Percentiles rank a stretch among this genome's conserved stretches.
phyloP scores from a whole-genome alignment of 2,329 filamentous ascomycete genomes.

The Sclerotinia borealis region DNA sequence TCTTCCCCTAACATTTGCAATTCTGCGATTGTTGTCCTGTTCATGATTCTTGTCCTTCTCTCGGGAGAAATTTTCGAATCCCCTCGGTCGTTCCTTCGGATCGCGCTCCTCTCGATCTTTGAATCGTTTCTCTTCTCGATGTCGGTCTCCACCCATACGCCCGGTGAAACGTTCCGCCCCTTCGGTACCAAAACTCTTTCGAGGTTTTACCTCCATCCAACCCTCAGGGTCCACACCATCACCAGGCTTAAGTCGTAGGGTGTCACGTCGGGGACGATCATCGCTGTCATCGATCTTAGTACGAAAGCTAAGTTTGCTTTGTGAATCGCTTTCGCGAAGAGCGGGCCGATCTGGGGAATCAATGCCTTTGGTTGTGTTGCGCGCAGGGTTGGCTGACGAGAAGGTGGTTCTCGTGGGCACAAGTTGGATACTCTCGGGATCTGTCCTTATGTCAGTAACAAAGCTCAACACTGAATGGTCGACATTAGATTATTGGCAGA shows the following conservation, averaged over 20 bases:
- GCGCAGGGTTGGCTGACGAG: slow-evolving; percentile 62
- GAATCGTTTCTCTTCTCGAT: slow-evolving; percentile 36
- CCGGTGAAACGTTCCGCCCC: slow-evolving; percentile 66
- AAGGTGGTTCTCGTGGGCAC: slow-evolving; percentile 80
- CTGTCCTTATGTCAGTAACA: slow-evolving; percentile 35
- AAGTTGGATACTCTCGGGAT: slow-evolving; percentile 75
- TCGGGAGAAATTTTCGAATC: slow-evolving; percentile 45
- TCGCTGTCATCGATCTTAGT: slow-evolving; percentile 46
- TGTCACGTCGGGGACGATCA: slow-evolving; percentile 42
- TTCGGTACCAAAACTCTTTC: slow-evolving; percentile 67
- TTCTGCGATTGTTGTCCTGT: slow-evolving; percentile 50
- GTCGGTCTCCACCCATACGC: slow-evolving; percentile 51
- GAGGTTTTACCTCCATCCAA: slow-evolving; percentile 68
- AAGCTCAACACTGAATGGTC: slow-evolving; percentile 17
- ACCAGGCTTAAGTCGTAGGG: slow-evolving; percentile 45
- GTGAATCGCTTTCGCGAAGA: slow-evolving; percentile 46
- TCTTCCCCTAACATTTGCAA: slow-evolving; percentile 58
- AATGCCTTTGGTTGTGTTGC: slow-evolving; percentile 35
- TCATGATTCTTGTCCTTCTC: slow-evolving; percentile 45
- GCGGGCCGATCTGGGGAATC: slow-evolving; percentile 40
- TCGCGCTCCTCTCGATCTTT: slow-evolving; percentile 53
- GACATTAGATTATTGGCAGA: slow-evolving; percentile 16
- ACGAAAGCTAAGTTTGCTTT: slow-evolving; percentile 57
- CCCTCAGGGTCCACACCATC: slow-evolving; percentile 61
- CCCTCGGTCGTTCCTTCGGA: slow-evolving; percentile 42